These are phyloP conservation scores for Acacia acuminata DNA, from an alignment of 306 rosid species.

Conservation along the genomic window DNA sequence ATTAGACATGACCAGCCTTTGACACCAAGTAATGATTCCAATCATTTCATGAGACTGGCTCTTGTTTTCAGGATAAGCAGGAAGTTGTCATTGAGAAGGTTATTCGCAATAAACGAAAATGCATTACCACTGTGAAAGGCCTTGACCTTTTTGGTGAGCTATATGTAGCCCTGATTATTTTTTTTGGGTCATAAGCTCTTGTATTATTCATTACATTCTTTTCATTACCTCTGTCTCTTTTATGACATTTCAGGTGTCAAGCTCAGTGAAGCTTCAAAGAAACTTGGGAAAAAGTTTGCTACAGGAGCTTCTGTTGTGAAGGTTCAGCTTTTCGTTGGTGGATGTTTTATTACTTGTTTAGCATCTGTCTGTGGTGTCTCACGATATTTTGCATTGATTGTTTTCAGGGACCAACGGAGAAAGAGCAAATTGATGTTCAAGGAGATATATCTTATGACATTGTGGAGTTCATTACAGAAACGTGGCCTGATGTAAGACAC, in stretches of 20 bases:
- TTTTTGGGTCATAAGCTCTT: slow-evolving; percentile 10
- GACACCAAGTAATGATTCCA: not conserved
- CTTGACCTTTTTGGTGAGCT: slow-evolving; percentile 90
- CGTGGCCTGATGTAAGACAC: slow-evolving; percentile 90
- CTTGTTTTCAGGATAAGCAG: slow-evolving; percentile 74
- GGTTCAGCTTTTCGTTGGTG: slow-evolving; percentile 45
- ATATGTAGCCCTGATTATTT: not conserved
- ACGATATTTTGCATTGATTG: slow-evolving; percentile 37
- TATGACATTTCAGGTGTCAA: slow-evolving; percentile 35
- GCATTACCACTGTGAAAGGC: slow-evolving; percentile 95
- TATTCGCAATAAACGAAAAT: slow-evolving; percentile 87
- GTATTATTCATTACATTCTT: not conserved
- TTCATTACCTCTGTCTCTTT: not conserved
- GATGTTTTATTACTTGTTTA: slow-evolving; percentile 20
- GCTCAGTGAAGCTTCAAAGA: slow-evolving; percentile 98
- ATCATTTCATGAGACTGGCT: slow-evolving; percentile 11
- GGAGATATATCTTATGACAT: slow-evolving; percentile 93
- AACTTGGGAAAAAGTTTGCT: slow-evolving; percentile 97
- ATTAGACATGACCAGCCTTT: not conserved
- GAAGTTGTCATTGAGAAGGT: slow-evolving; percentile 94
- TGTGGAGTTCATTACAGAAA: slow-evolving; percentile 90
- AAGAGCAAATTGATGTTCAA: slow-evolving; percentile 98
- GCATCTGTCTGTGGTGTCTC: slow-evolving; percentile 27
- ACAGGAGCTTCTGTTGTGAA: slow-evolving; percentile 99
- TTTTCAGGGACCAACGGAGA: slow-evolving; percentile 94